A percentile compares a stretch with the other conserved stretches of the same genome.
These are phyloP conservation scores for Lantana camara DNA, from an alignment of 257 asterid genomes.

Conservation along the genomic window DNA sequence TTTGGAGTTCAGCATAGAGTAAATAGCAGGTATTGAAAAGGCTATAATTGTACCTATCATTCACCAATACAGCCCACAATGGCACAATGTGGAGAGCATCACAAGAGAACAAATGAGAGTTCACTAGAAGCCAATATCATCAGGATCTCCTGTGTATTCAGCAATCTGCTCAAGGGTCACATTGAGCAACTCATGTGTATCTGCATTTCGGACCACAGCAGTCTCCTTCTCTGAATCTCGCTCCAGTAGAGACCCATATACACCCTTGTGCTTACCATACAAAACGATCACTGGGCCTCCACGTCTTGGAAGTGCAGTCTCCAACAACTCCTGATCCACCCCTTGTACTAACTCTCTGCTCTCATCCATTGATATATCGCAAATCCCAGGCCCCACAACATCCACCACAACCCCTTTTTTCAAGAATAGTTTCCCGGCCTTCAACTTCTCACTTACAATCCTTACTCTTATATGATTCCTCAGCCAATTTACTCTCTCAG, in stretches of 20 bases:
- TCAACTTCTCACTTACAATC: conserved; percentile 60
- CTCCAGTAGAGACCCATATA: conserved; percentile 73
- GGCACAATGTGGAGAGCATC: not conserved
- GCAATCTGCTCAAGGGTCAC: conserved; percentile 91
- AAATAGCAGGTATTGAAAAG: not conserved
- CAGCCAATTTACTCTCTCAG: conserved; percentile 59
- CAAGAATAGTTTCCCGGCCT: conserved; percentile 67
- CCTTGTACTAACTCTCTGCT: conserved; percentile 72
- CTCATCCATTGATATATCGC: conserved; percentile 74
- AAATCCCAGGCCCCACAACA: conserved; percentile 70
- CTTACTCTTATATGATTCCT: conserved; percentile 78
- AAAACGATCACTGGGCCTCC: conserved; percentile 83
- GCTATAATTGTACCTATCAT: conserved; percentile 26
- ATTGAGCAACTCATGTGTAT: conserved; percentile 62
- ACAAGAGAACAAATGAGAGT: not conserved
- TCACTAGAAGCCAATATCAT: conserved; percentile 68
- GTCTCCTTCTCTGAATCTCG: conserved; percentile 73
- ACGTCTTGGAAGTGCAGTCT: conserved; percentile 77
- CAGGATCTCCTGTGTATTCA: conserved; percentile 87
- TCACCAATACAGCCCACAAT: conserved; percentile 14
- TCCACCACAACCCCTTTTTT: conserved; percentile 81
- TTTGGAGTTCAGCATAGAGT: not conserved
- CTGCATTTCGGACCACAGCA: conserved; percentile 70
- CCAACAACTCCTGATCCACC: conserved; percentile 70
- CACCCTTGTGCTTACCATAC: conserved; percentile 75